These are phyloP conservation scores for Solanum hybrid DNA, from an alignment of 305 asterid species.

Conservation along the genomic window DNA sequence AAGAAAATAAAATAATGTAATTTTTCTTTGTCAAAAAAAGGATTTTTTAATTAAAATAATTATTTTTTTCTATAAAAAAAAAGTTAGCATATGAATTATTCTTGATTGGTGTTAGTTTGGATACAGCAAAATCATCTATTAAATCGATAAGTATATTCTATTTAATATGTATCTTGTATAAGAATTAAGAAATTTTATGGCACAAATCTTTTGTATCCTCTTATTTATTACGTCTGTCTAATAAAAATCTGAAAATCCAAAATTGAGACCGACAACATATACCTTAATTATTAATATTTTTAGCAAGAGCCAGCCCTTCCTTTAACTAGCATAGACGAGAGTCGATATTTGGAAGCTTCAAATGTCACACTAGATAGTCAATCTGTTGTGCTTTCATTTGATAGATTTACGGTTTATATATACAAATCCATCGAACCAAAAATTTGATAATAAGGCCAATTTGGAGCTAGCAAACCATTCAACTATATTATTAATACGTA, in stretches of 20 bases:
- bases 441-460: neutral
- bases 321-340: neutral
- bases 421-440: neutral
- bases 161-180: no score
- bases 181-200: no score
- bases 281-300: no score
- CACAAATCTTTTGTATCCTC: no score
- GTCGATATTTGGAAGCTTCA: neutral
- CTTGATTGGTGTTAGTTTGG: neutral
- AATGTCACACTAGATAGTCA: neutral
- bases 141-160: no score
- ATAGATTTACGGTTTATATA: neutral
- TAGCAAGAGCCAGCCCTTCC: neutral
- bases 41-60: no score
- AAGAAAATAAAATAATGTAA: neutral
- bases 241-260: neutral
- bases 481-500: neutral
- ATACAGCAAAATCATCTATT: no score
- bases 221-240: no score
- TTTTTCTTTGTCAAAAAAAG: no score
- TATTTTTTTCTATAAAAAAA: no score
- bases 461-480: neutral
- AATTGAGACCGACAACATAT: neutral
- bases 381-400: neutral
- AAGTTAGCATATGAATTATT: neutral